A percentile compares a stretch with the other conserved stretches of the same genome.
These are phyloP conservation scores for Candida tunisiensis DNA, from an alignment of 1,139 yeast species.

Conservation along the genomic window DNA sequence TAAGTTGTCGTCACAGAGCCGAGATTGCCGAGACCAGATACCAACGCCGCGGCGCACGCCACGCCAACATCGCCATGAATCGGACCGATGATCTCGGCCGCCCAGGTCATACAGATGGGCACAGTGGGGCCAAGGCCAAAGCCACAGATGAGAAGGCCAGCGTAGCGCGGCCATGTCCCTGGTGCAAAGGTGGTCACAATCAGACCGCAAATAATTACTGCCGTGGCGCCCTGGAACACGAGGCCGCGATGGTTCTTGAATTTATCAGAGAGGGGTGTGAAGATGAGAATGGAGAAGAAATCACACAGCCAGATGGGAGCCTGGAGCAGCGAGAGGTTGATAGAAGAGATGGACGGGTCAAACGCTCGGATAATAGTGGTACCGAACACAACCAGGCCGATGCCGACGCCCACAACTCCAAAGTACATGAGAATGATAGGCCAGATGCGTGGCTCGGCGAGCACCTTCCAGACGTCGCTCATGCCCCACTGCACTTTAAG, in stretches of 20 bases:
- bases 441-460: slow-evolving; percentile 56
- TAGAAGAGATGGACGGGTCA: slow-evolving; percentile 46
- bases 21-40: slow-evolving; percentile 72
- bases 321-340: slow-evolving; percentile 54
- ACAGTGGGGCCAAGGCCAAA: slow-evolving; percentile 85
- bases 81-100: slow-evolving; percentile 58
- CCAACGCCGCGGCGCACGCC: slow-evolving; percentile 71
- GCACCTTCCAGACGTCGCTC: slow-evolving; percentile 38
- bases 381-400: slow-evolving; percentile 73
- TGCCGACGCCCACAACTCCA: slow-evolving; percentile 84
- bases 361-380: slow-evolving; percentile 60
- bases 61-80: slow-evolving; percentile 72
- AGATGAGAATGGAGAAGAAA: slow-evolving; percentile 52
- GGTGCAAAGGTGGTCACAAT: slow-evolving; percentile 62
- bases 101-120: slow-evolving; percentile 78
- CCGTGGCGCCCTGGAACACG: slow-evolving; percentile 43
- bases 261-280: slow-evolving; percentile 70
- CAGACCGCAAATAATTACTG: slow-evolving; percentile 57
- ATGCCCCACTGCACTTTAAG: slow-evolving; percentile 37
- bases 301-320: slow-evolving; percentile 91
- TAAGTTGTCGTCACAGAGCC: slow-evolving; percentile 79
- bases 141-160: slow-evolving; percentile 66
- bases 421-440: slow-evolving; percentile 77
- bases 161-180: slow-evolving; percentile 58
- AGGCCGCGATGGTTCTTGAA: slow-evolving; percentile 40